Base-by-base conservation (phyloP, 2,329 filamentous ascomycete species). In the Cladobotryum mycophilum region DNA sequence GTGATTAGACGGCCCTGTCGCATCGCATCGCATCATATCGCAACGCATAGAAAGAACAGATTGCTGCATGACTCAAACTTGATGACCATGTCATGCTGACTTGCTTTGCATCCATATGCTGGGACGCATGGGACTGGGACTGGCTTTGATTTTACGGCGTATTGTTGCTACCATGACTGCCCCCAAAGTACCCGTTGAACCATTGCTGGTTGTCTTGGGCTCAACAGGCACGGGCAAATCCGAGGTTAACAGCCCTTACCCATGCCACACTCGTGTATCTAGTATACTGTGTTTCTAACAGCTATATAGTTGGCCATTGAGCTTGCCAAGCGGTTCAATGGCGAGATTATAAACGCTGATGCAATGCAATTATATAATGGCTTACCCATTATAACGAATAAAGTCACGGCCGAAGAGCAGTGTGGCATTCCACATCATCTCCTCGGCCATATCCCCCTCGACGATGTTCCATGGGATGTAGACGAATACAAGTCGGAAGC, bases 311-410 rank as follows among this genome's bases (percentile, higher is more conserved):
- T 96, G 58, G 93, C 93, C 8, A 86, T 99, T 38, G 89, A 96
- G 56, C 72, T 99, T 47, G 93, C 95, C 1, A 77, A 77, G 40
- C 81, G 79, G 18, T 91, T 90, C 69, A 85, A 93, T 67, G 93
- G 95, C 63, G 93, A 99, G 68, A 81, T 99, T 47, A 90, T 99
- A 71, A 99, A 99, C 65, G 89, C 89, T 43, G 93, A 99, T 75
- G 93, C 93, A 37, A 96, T 99, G 90, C 93, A 99, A 67, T 84
- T 99, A 71, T 99, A 99, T 67, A 79, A 81, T 48, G 93, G 93
- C 3, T 74, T 99, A 41, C 90, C 93, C 5, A 85, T 97, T 56
- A 92, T 97, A 59, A 99, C 93, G 22, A 99, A 99, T 68, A 95
- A 97, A 66, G 87, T 97, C 52, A 81, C 88, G 0, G 47, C 64